Conservation (phyloP, 257 asterid genomes). For the Salvia miltiorrhiza region DNA sequence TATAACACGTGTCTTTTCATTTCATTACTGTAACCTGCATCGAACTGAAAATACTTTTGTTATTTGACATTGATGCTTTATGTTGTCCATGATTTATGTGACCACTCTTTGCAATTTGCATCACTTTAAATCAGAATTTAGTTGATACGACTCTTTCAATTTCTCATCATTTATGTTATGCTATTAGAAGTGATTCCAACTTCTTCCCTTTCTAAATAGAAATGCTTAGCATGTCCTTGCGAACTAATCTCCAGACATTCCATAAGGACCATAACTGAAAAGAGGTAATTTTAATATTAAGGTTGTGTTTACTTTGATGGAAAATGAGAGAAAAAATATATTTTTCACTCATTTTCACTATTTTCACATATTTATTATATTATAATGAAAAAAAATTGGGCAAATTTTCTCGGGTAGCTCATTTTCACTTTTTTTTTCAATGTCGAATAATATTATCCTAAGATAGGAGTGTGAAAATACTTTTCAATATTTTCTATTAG, state of each 20-base stretch:
- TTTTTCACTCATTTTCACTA: too few relatives aligned
- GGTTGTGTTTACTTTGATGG: not conserved
- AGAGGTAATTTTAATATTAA: constrained; percentile 42
- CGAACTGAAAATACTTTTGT: not conserved
- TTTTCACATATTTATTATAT: too few relatives aligned
- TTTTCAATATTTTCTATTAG: too few relatives aligned
- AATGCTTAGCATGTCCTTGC: constrained; percentile 44
- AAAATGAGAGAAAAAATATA: too few relatives aligned
- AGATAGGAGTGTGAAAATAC: too few relatives aligned
- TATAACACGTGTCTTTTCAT: too few relatives aligned
- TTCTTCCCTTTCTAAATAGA: not conserved
- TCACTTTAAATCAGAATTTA: not conserved
- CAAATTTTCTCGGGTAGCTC: too few relatives aligned
- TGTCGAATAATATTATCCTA: too few relatives aligned
- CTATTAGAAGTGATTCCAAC: not conserved
- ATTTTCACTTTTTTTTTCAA: too few relatives aligned
- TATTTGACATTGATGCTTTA: not conserved
- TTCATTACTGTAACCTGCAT: not conserved
- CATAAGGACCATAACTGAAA: constrained; percentile 66
- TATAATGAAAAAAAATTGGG: too few relatives aligned
- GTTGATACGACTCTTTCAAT: not conserved
- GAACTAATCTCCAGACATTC: constrained; percentile 62
- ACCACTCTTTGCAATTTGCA: too few relatives aligned
- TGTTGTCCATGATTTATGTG: not conserved
- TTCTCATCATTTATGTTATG: not conserved